phyloP scores from a whole-genome alignment of 148 eudicot genomes.

The Silene latifolia region DNA sequence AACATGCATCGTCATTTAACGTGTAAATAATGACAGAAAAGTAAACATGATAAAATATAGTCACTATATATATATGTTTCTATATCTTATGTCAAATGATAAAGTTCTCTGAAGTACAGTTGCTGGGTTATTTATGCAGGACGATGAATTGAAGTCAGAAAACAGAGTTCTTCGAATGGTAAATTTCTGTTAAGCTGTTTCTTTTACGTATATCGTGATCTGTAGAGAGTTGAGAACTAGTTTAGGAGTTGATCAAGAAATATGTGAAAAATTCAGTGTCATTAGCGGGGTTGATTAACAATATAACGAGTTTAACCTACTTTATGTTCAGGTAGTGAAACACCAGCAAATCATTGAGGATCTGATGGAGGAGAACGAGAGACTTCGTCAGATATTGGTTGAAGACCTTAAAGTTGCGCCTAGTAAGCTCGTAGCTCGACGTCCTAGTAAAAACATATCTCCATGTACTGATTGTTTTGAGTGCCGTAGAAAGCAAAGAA shows the following conservation, averaged over 20 bases:
- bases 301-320: not conserved
- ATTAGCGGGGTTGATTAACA: not conserved
- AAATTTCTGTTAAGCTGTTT: constrained; percentile 25
- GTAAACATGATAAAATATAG: too few relatives aligned
- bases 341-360: constrained; percentile 85
- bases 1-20: not conserved
- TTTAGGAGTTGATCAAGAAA: not conserved
- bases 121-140: constrained; percentile 44
- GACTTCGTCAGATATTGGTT: constrained; percentile 64
- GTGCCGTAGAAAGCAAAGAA: constrained; percentile 78
- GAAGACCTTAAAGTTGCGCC: constrained; percentile 79
- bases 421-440: constrained; percentile 43
- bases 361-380: constrained; percentile 79
- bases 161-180: constrained; percentile 83
- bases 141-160: constrained; percentile 48
- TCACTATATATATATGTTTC: too few relatives aligned
- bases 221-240: not conserved
- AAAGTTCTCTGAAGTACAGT: not conserved
- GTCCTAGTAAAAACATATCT: constrained; percentile 31
- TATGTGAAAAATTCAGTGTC: not conserved
- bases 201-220: not conserved
- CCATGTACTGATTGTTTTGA: constrained; percentile 74
- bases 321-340: constrained; percentile 58
- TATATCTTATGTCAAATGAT: not conserved
- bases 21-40: too few relatives aligned